A percentile compares a stretch with the other conserved stretches of the same genome.
Evolutionary conservation across 148 eudicot species (phyloP).

Genomic region (Salicornia ramosissima): DNA sequence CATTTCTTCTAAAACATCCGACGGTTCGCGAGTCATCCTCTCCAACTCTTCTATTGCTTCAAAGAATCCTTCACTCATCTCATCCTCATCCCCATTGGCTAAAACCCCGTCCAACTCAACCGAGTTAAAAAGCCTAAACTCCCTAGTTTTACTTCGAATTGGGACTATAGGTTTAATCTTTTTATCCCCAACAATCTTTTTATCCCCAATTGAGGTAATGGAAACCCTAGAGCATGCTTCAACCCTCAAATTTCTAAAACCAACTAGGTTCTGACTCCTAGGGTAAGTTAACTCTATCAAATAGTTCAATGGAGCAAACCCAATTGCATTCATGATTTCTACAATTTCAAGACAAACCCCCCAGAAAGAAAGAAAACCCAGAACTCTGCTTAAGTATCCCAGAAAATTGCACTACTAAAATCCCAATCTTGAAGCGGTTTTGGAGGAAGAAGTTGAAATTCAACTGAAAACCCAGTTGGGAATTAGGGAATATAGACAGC

Average conservation of each 20-base stretch:
- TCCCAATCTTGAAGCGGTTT: neutral
- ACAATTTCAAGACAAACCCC: neutral
- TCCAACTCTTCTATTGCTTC: slow-evolving; percentile 92
- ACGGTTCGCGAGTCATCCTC: slow-evolving; percentile 83
- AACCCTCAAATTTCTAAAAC: slow-evolving; percentile 16
- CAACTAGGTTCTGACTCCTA: slow-evolving; percentile 5
- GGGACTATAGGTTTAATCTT: slow-evolving; percentile 23
- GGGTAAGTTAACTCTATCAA: neutral
- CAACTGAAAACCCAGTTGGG: slow-evolving; percentile 4
- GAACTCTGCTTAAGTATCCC: neutral
- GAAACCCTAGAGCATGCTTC: slow-evolving; percentile 37
- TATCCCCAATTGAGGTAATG: slow-evolving; percentile 7
- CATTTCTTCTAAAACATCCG: slow-evolving; percentile 84
- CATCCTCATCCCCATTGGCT: slow-evolving; percentile 61
- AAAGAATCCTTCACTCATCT: slow-evolving; percentile 82
- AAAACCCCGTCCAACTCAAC: slow-evolving; percentile 62
- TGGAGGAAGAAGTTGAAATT: neutral
- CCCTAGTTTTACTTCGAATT: slow-evolving; percentile 32
- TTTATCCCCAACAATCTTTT: slow-evolving; percentile 22
- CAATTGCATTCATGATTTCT: slow-evolving; percentile 28
- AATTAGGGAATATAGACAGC: neutral
- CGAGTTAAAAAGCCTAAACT: slow-evolving; percentile 46
- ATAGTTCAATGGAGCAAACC: slow-evolving; percentile 28
- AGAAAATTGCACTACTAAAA: neutral
- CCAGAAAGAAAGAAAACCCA: neutral